These are phyloP conservation scores for Lepidium didymum DNA, from an alignment of 345 rosid species.

Conservation along the genomic window DNA sequence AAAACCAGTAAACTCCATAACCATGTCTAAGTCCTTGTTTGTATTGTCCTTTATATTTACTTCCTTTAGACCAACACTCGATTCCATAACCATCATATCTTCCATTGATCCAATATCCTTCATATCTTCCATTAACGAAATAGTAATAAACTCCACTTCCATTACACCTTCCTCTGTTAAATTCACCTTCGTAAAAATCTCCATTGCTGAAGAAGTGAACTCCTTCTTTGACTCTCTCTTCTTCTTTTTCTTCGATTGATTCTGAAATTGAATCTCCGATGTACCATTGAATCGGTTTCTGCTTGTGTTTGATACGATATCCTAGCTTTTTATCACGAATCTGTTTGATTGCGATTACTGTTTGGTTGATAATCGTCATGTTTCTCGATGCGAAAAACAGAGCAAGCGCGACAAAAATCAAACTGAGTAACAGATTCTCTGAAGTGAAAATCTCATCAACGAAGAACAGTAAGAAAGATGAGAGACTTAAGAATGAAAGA, in stretches of 20 bases:
- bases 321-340: slow-evolving; percentile 31
- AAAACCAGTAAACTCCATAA: slow-evolving; percentile 69
- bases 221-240: slow-evolving; percentile 42
- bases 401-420: slow-evolving; percentile 66
- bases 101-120: slow-evolving; percentile 94
- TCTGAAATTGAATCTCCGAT: slow-evolving; percentile 50
- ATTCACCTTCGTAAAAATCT: slow-evolving; percentile 89
- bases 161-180: slow-evolving; percentile 70
- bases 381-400: slow-evolving; percentile 76
- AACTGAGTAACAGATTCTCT: slow-evolving; percentile 65
- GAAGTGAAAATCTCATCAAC: slow-evolving; percentile 57
- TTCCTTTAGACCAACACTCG: slow-evolving; percentile 93
- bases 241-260: too few species aligned
- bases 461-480: slow-evolving; percentile 44
- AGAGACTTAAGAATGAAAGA: slow-evolving; percentile 38
- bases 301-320: slow-evolving; percentile 25
- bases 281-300: slow-evolving; percentile 72
- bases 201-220: slow-evolving; percentile 84
- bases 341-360: slow-evolving; percentile 31
- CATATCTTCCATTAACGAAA: slow-evolving; percentile 72
- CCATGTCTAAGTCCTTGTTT: slow-evolving; percentile 81
- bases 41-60: slow-evolving; percentile 84
- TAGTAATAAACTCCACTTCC: slow-evolving; percentile 92
- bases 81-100: slow-evolving; percentile 85
- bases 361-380: slow-evolving; percentile 53